These are phyloP conservation scores for Tricholoma sp. DNA, from an alignment of 768 basidiomycete species.

Conservation along the genomic window DNA sequence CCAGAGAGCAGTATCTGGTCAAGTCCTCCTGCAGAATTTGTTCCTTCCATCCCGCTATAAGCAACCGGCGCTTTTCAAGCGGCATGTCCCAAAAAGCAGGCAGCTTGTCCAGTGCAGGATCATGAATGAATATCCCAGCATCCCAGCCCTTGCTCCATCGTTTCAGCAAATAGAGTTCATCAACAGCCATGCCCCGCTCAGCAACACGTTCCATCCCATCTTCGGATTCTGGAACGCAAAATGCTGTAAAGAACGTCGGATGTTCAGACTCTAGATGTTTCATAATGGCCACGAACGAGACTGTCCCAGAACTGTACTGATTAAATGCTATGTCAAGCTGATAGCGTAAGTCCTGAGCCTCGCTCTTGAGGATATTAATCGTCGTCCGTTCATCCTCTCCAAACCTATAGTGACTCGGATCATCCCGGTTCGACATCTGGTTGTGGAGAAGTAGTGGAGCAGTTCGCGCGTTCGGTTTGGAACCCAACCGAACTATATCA, in stretches of 20 bases:
- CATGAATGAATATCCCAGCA: background rate
- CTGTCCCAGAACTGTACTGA: background rate
- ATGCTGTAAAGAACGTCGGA: background rate
- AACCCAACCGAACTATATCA: constrained; percentile 53
- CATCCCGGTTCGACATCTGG: constrained; percentile 18
- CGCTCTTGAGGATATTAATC: constrained; percentile 36
- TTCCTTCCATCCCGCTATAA: background rate
- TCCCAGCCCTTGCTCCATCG: background rate
- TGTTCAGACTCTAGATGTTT: background rate
- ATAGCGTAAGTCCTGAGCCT: background rate
- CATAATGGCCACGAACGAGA: background rate
- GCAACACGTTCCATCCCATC: background rate
- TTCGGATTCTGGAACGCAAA: background rate
- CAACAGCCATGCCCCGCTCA: background rate
- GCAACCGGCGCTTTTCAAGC: background rate
- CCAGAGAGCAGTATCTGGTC: constrained; percentile 6
- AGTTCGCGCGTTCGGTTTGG: constrained; percentile 48
- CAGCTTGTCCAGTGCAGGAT: background rate
- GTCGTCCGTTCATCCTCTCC: constrained; percentile 31
- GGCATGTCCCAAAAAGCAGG: background rate
- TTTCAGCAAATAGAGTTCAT: background rate
- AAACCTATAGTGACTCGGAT: constrained; percentile 15
- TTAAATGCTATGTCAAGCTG: background rate
- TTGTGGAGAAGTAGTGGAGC: constrained; percentile 39
- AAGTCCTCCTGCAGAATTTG: background rate